Conservation (phyloP, 352 stramenopile species). For the Phytophthora ohioensis region DNA sequence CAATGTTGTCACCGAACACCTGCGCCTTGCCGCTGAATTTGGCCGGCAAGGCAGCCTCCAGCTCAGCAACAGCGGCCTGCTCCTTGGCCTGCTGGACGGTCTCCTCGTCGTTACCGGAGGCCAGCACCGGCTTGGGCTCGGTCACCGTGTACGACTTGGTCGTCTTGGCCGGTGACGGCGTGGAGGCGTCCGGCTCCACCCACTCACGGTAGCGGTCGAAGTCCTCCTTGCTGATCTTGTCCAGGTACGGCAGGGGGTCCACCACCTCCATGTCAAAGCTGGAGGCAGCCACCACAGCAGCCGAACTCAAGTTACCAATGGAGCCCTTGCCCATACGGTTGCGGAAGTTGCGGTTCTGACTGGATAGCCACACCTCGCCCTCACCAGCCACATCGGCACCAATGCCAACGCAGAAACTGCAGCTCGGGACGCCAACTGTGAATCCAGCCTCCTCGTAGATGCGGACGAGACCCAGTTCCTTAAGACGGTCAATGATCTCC, state of each 20-base stretch:
- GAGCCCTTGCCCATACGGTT: slow-evolving; percentile 88
- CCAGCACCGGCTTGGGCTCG: slow-evolving; percentile 58
- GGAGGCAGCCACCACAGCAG: slow-evolving; percentile 73
- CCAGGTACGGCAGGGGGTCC: slow-evolving; percentile 66
- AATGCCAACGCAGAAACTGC: slow-evolving; percentile 87
- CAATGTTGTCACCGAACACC: slow-evolving; percentile 81
- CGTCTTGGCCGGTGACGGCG: slow-evolving; percentile 30
- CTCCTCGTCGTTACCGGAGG: slow-evolving; percentile 33
- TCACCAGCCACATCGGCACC: slow-evolving; percentile 79
- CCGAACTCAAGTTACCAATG: slow-evolving; percentile 79
- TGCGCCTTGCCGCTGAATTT: slow-evolving; percentile 77
- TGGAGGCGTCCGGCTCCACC: slow-evolving; percentile 51
- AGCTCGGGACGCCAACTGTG: slow-evolving; percentile 77
- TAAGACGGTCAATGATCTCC: slow-evolving; percentile 74
- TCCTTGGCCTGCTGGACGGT: slow-evolving; percentile 56
- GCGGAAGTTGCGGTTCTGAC: slow-evolving; percentile 88
- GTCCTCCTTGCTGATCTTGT: slow-evolving; percentile 72
- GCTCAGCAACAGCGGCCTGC: slow-evolving; percentile 60
- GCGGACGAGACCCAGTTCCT: slow-evolving; percentile 69
- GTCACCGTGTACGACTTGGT: slow-evolving; percentile 49
- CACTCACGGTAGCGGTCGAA: slow-evolving; percentile 87
- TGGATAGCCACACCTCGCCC: slow-evolving; percentile 82
- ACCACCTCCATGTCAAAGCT: slow-evolving; percentile 83
- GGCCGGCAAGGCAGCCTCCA: slow-evolving; percentile 63
- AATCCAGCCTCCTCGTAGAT: slow-evolving; percentile 86